Evolutionary conservation across 2,329 filamentous ascomycete genomes (phyloP), one percentile per base, ranked within the genome.

Genomic region (Sporothrix humicola): DNA sequence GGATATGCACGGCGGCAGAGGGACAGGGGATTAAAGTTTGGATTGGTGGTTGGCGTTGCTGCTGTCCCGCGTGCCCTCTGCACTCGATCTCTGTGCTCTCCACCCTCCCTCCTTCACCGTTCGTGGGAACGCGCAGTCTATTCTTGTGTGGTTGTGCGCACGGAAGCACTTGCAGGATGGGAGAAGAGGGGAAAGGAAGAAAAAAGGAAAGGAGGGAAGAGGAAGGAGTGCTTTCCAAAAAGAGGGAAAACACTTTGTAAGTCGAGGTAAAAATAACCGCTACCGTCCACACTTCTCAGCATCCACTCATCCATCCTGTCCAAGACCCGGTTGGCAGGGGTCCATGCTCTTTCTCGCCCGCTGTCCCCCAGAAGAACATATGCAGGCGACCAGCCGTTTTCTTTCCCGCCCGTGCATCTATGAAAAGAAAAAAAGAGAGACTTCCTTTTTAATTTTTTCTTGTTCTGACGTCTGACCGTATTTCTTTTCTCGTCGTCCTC

Each of bases 321-420:
- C 42, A 15, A 66, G 12, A 17, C 42, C 46, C n/a, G 65, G 65
- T 37, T 17, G 65, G 9, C 46, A 68, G 65, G 65, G 65, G 44
- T 50, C 65, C 61, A 66, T 66, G 61, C 61, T 66, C 59, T 23
- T 23, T 65, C 37, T 65, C 31, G n/a, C n/a, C 42, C n/a, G 15
- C 17, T 15, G 61, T 31, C 59, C 37, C 20, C 46, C 42, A 42
- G 69, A 23, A 54, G 23, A 54, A 59, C 69, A 73, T 74, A 73
- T 72, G 65, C 72, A 71, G 52, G n/a, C 54, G 52, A 20, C n/a
- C 71, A 65, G 72, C 66, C 69, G 72, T 69, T 69, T 58, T 50
- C 48, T 42, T 56, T 66, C 54, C 54, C 66, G 52, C 42, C 54
- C 23, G 56, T 56, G n/a, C 73, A 66, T 48, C 42, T 63, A 37